Percentiles rank a stretch among this genome's conserved stretches.
Evolutionary conservation across 2,329 filamentous ascomycete genomes (phyloP).

Genomic region (Ceratocystiopsis sp.): DNA sequence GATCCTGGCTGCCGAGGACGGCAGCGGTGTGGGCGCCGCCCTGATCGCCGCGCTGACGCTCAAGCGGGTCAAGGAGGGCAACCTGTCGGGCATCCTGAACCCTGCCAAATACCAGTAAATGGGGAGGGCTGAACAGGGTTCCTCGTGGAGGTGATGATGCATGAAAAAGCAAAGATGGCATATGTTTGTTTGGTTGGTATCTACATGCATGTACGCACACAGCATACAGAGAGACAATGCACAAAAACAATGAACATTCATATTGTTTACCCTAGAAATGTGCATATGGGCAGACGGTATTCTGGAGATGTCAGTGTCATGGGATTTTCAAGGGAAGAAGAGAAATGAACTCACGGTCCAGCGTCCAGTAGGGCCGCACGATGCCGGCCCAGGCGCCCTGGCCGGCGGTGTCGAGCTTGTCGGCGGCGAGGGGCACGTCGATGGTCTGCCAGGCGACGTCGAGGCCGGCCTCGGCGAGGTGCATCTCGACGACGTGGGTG

Average conservation of each 20-base stretch:
- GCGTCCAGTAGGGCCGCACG: slow-evolving; percentile 73
- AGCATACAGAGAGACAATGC: neutral
- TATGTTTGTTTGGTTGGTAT: neutral
- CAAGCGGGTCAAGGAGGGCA: slow-evolving; percentile 46
- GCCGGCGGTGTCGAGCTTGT: slow-evolving; percentile 44
- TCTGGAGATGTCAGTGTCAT: slow-evolving; percentile 21
- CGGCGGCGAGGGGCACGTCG: slow-evolving; percentile 53
- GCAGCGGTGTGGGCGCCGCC: slow-evolving; percentile 90
- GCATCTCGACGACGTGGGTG: slow-evolving; percentile 78
- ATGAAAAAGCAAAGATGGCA: neutral
- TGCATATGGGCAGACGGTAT: slow-evolving; percentile 60
- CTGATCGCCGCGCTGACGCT: slow-evolving; percentile 66
- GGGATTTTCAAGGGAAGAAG: slow-evolving; percentile 3
- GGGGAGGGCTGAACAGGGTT: no score
- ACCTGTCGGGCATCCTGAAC: slow-evolving; percentile 46
- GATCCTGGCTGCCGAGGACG: slow-evolving; percentile 82
- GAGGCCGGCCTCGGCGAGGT: slow-evolving; percentile 73
- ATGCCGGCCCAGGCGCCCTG: slow-evolving; percentile 78
- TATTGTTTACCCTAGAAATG: slow-evolving; percentile 38
- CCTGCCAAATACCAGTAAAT: slow-evolving; percentile 34
- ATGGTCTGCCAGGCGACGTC: slow-evolving; percentile 78
- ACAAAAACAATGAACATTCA: neutral
- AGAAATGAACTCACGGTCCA: slow-evolving; percentile 39
- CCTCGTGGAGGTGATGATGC: neutral
- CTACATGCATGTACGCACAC: no score